Evolutionary conservation across 345 rosid genomes (phyloP).

Genomic region (Brassica rapa): DNA sequence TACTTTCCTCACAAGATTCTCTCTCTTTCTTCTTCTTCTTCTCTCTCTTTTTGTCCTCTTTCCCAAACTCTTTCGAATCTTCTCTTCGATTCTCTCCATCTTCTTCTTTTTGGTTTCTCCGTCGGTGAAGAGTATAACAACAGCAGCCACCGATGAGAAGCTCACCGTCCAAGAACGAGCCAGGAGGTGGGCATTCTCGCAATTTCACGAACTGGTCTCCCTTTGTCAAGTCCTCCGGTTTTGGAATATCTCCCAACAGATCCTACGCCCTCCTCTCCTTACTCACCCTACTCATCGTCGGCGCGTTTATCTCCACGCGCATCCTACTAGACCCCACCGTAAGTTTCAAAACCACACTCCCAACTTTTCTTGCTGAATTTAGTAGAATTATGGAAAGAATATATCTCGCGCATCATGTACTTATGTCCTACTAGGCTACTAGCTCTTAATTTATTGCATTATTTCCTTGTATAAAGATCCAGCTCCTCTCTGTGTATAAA

Average conservation of each 20-base stretch:
- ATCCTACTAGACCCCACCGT: conserved; percentile 54
- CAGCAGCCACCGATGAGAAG: conserved; percentile 24
- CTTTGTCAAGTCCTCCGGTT: conserved; percentile 28
- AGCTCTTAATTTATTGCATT: neutral
- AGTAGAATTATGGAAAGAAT: neutral
- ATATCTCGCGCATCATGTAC: neutral
- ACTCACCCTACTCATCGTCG: conserved; percentile 55
- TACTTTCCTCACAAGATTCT: conserved; percentile 31
- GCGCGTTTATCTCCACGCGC: conserved; percentile 73
- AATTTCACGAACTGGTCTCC: conserved; percentile 2
- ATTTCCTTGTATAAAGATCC: neutral
- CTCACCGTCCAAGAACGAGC: conserved; percentile 32
- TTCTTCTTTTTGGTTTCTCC: neutral
- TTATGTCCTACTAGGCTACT: neutral
- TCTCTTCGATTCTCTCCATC: neutral
- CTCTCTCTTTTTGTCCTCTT: neutral
- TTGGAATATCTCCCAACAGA: conserved; percentile 35
- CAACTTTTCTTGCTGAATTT: neutral
- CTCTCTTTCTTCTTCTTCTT: neutral
- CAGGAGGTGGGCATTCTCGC: conserved; percentile 31
- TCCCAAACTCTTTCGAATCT: conserved; percentile 9
- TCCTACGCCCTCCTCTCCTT: conserved; percentile 45
- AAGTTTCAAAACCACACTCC: conserved; percentile 25
- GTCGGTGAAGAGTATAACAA: neutral
- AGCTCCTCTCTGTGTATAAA: neutral